These are phyloP conservation scores for Daldinia sp. DNA, from an alignment of 2,329 filamentous ascomycete genomes.

Conservation along the genomic window DNA sequence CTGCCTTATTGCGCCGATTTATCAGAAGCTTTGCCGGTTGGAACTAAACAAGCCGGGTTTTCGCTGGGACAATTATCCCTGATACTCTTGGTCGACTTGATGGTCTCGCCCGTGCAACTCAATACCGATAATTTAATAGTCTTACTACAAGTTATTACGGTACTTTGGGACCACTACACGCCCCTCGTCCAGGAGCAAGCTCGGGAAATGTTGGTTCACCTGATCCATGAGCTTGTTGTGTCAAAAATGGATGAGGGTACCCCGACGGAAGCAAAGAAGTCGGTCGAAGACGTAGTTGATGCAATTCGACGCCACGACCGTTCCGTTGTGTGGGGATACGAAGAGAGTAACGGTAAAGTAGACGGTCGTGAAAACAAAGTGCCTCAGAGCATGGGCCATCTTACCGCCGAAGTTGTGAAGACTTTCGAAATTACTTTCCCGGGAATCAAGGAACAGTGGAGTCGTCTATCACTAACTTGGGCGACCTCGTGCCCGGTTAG, in stretches of 20 bases:
- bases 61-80: slow-evolving; percentile 93
- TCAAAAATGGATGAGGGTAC: slow-evolving; percentile 77
- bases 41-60: slow-evolving; percentile 91
- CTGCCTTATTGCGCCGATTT: slow-evolving; percentile 93
- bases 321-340: slow-evolving; percentile 92
- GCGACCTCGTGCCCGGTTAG: slow-evolving; percentile 96
- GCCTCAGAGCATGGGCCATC: slow-evolving; percentile 85
- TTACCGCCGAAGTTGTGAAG: slow-evolving; percentile 83
- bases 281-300: slow-evolving; percentile 90
- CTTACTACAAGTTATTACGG: slow-evolving; percentile 88
- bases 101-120: slow-evolving; percentile 90
- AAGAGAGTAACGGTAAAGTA: slow-evolving; percentile 86
- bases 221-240: slow-evolving; percentile 95
- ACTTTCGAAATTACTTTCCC: slow-evolving; percentile 89
- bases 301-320: slow-evolving; percentile 85
- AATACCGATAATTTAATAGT: slow-evolving; percentile 83
- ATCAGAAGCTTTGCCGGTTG: slow-evolving; percentile 80
- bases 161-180: slow-evolving; percentile 98
- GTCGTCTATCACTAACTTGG: slow-evolving; percentile 90
- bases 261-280: slow-evolving; percentile 71
- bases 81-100: slow-evolving; percentile 93
- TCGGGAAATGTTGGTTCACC: slow-evolving; percentile 95
- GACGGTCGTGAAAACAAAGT: slow-evolving; percentile 83
- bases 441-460: slow-evolving; percentile 91
- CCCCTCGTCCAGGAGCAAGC: slow-evolving; percentile 96